A percentile compares a stretch with the other conserved stretches of the same genome.
Conservation (phyloP, 176 grass and related monocot genomes). For the Oryza punctata region DNA sequence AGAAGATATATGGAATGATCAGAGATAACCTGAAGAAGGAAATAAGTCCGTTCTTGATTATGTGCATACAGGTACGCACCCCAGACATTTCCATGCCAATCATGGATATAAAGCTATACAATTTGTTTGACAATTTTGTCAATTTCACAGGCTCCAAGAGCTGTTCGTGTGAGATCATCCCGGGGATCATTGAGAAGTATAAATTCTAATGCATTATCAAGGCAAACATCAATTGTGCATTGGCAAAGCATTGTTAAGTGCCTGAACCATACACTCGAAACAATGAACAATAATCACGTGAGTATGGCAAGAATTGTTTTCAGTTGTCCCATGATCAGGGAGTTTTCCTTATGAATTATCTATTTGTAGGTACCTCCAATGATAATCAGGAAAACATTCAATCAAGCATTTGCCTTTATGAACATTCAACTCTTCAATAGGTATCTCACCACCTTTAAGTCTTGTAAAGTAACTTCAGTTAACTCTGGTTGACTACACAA, state of each 20-base stretch:
- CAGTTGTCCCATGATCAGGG: background rate
- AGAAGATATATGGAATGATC: constrained; percentile 94
- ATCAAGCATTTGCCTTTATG: constrained; percentile 85
- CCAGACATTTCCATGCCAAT: constrained; percentile 25
- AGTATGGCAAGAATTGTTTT: constrained; percentile 36
- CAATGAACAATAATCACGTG: constrained; percentile 67
- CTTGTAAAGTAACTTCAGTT: constrained; percentile 11
- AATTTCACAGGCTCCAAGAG: constrained; percentile 77
- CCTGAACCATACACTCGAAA: constrained; percentile 61
- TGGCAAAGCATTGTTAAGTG: constrained; percentile 82
- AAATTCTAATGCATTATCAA: constrained; percentile 63
- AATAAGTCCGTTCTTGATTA: constrained; percentile 73
- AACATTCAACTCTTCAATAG: constrained; percentile 97
- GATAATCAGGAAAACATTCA: constrained; percentile 83
- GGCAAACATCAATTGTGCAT: constrained; percentile 73
- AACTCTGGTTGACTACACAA: constrained; percentile 21
- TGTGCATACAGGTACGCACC: constrained; percentile 82
- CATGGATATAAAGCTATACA: background rate
- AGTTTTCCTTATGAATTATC: constrained; percentile 30
- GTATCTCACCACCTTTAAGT: constrained; percentile 44
- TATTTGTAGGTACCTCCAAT: constrained; percentile 70
- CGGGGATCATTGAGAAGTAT: constrained; percentile 73
- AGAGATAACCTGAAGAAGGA: constrained; percentile 93
- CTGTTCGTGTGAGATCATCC: constrained; percentile 65
- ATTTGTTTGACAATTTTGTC: constrained; percentile 4